phyloP scores from a whole-genome alignment of 1,284 basidiomycete genomes.

The Flammula alnicola region DNA sequence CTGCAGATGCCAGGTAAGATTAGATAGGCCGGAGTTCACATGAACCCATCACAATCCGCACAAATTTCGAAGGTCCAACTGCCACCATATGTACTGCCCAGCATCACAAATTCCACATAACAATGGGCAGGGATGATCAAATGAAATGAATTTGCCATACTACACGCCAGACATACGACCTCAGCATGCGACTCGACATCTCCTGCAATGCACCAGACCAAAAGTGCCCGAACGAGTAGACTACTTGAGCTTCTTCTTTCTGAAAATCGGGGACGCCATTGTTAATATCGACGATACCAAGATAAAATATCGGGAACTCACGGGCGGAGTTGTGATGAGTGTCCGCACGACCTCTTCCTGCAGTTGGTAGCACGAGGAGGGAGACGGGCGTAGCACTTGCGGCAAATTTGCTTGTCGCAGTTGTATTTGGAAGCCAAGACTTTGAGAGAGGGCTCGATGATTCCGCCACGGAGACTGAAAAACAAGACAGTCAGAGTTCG shows the following conservation, averaged over 20 bases:
- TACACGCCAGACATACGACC: conserved; percentile 13
- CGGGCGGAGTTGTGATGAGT: conserved; percentile 96
- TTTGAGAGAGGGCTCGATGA: conserved; percentile 99
- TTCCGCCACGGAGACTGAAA: conserved; percentile 90
- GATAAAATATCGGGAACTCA: conserved; percentile 44
- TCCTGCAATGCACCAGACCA: conserved; percentile 16
- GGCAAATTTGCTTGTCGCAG: conserved; percentile 98
- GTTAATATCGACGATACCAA: too few relatives aligned
- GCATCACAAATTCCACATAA: not conserved
- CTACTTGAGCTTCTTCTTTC: conserved; percentile 97
- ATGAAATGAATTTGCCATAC: conserved; percentile 12
- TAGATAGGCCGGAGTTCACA: too few relatives aligned
- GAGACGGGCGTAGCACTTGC: conserved; percentile 99
- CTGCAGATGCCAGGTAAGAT: too few relatives aligned
- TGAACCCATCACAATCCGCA: too few relatives aligned
- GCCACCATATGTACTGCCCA: not conserved
- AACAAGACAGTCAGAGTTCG: not conserved
- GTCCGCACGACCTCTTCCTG: conserved; percentile 91
- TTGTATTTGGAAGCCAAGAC: conserved; percentile 97
- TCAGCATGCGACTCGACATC: conserved; percentile 14
- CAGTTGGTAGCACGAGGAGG: conserved; percentile 99
- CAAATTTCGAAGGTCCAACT: too few relatives aligned
- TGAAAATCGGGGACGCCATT: conserved; percentile 35
- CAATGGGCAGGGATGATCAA: conserved; percentile 1
- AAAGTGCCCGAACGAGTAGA: conserved; percentile 30